Evolutionary conservation across 805 yeast species (phyloP), one percentile per base, ranked within the genome.

Genomic region (Phaffomyces opuntiae): DNA sequence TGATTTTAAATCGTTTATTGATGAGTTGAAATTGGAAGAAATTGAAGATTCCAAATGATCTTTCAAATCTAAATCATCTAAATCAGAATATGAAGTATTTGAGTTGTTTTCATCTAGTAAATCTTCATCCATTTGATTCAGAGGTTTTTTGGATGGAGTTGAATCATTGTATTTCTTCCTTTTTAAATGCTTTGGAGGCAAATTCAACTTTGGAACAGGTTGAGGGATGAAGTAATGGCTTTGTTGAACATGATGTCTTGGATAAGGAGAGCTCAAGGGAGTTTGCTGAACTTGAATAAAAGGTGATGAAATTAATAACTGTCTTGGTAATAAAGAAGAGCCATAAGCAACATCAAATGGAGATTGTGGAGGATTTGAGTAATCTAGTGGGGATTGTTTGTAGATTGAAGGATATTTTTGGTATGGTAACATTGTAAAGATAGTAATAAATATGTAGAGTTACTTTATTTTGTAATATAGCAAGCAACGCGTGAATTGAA

Each of bases 291-390:
- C 62, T 19, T 65, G 59, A 9, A 77, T 64, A 54, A 73, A 81
- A 0, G 87, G 87, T 4, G 87, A 80, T 4, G 78, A 72, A 47
- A 78, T 66, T 41, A 82, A 63, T 43, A 82, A 62, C 53, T 80
- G 83, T 16, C 81, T 66, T 1, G 89, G 89, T 17, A 82, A 63
- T 69, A 81, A 70, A 13, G 81, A 74, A 5, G 78, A 74, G 9
- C 83, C 80, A 54, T 80, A 81, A 5, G 74, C 64, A 46, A 74
- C 60, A 56, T 81, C 87, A 53, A 80, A 71, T 2, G 87, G 86
- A 3, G 83, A 73, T 36, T 61, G 68, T 3, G 80, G 78, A 11
- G 68, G 45, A 5, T 50, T 45, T 9, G 27, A 39, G 11, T 50
- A 43, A 34, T 50, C 49, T 40, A 46, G 51, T 17, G 37, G 39